phyloP scores from a whole-genome alignment of 1,284 basidiomycete genomes.

The Apiotrichum mycotoxinovorans region DNA sequence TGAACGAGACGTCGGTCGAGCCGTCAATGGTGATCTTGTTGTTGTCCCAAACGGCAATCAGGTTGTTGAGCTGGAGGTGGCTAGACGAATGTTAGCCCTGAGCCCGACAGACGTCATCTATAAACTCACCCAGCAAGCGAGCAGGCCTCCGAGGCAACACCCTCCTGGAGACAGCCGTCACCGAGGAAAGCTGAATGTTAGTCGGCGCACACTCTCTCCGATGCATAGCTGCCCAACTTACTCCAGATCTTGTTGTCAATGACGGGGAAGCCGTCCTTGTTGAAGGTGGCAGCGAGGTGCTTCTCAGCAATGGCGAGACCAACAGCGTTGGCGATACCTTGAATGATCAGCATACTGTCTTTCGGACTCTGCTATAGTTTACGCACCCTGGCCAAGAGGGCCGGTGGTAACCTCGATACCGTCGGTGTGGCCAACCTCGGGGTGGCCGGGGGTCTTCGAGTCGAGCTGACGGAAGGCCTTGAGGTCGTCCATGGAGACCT shows the following conservation, averaged over 20 bases:
- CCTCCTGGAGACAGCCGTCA: slow-evolving; percentile 95
- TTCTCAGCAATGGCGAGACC: slow-evolving; percentile 90
- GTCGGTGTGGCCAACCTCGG: slow-evolving; percentile 81
- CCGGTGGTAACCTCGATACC: slow-evolving; percentile 96
- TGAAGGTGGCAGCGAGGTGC: slow-evolving; percentile 82
- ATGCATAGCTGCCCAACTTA: slow-evolving; percentile 40
- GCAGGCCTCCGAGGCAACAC: slow-evolving; percentile 84
- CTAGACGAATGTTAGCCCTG: slow-evolving; percentile 37
- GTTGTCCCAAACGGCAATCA: slow-evolving; percentile 88
- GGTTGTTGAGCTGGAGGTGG: slow-evolving; percentile 86
- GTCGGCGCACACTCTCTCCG: neutral
- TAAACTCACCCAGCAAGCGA: slow-evolving; percentile 66
- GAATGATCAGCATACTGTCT: too few relatives aligned
- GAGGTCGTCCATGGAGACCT: slow-evolving; percentile 55
- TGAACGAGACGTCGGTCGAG: slow-evolving; percentile 86
- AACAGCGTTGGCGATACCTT: slow-evolving; percentile 76
- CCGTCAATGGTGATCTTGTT: slow-evolving; percentile 96
- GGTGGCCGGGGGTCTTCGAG: slow-evolving; percentile 87
- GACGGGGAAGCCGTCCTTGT: slow-evolving; percentile 78
- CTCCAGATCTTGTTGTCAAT: slow-evolving; percentile 89
- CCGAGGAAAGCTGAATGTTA: slow-evolving; percentile 69
- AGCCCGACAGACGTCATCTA: neutral
- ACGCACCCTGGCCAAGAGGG: slow-evolving; percentile 79
- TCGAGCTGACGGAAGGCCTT: slow-evolving; percentile 64
- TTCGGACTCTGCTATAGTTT: neutral